Evolutionary conservation across 441 rosid genomes (phyloP).

Genomic region (Populus hybrid): DNA sequence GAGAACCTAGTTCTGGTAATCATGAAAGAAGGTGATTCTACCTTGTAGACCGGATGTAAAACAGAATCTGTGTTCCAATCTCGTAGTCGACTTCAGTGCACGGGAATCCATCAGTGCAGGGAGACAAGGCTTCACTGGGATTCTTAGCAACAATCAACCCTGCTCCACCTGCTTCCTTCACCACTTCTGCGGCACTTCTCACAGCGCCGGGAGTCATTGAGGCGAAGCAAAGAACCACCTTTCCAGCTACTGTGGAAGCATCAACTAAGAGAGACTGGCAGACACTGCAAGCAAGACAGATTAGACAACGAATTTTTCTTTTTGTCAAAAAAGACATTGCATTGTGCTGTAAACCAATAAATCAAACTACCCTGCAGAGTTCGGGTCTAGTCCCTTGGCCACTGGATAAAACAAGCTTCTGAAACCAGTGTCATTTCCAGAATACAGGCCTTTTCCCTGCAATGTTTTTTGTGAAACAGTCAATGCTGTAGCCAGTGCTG

Average conservation of each 20-base stretch:
- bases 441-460: slow-evolving; percentile 42
- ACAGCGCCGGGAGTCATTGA: slow-evolving; percentile 18
- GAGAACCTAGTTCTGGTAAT: background rate
- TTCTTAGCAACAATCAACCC: slow-evolving; percentile 45
- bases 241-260: slow-evolving; percentile 31
- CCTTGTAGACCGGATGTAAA: slow-evolving; percentile 47
- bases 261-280: slow-evolving; percentile 35
- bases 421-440: slow-evolving; percentile 32
- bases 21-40: background rate
- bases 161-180: slow-evolving; percentile 38
- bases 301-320: background rate
- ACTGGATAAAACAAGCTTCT: slow-evolving; percentile 35
- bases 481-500: background rate
- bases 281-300: slow-evolving; percentile 24
- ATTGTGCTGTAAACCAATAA: background rate
- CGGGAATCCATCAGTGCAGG: slow-evolving; percentile 29
- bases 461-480: background rate
- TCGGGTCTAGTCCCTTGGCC: slow-evolving; percentile 27
- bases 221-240: slow-evolving; percentile 47
- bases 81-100: slow-evolving; percentile 45
- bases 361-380: slow-evolving; percentile 28
- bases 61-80: slow-evolving; percentile 44
- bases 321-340: background rate
- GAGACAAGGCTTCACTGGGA: slow-evolving; percentile 35
- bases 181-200: slow-evolving; percentile 23